phyloP scores from a whole-genome alignment of 2,329 filamentous ascomycete genomes.

The Xylaria sp. region DNA sequence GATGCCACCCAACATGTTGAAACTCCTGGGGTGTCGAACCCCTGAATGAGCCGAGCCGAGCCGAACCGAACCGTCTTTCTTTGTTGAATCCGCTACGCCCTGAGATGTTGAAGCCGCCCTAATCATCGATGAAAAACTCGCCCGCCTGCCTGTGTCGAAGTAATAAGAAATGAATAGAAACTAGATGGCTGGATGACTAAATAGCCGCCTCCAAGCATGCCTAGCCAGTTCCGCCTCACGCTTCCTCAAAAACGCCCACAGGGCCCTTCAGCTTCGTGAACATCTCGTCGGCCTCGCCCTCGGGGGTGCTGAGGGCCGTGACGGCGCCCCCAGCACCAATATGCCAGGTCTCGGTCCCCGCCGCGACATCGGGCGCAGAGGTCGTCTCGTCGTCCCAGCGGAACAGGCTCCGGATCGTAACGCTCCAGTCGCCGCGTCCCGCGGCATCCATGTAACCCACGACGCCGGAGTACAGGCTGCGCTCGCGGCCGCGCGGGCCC shows the following conservation, averaged over 20 bases:
- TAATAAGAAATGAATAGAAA: too few species aligned
- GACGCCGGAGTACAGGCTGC: constrained; percentile 87
- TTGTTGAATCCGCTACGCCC: constrained; percentile 24
- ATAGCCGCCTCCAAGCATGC: background rate
- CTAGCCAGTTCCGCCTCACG: constrained; percentile 25
- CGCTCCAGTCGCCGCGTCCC: constrained; percentile 88
- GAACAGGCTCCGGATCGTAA: constrained; percentile 87
- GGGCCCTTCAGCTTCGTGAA: constrained; percentile 74
- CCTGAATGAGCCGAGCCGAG: too few species aligned
- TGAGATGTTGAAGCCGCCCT: constrained; percentile 31
- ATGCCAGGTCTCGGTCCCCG: constrained; percentile 71
- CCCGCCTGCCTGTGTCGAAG: background rate
- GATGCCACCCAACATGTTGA: constrained; percentile 22
- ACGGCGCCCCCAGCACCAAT: constrained; percentile 92
- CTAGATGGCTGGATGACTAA: background rate
- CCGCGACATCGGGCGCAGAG: background rate
- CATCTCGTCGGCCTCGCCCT: constrained; percentile 93
- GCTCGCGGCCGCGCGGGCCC: constrained; percentile 57
- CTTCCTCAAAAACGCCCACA: constrained; percentile 59
- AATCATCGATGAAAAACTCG: background rate
- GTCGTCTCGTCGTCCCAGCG: constrained; percentile 70
- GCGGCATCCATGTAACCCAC: constrained; percentile 90
- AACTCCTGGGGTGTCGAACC: constrained; percentile 23
- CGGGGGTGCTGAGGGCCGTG: constrained; percentile 81
- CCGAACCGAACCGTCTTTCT: too few species aligned